phyloP scores from a whole-genome alignment of 2,329 filamentous ascomycete genomes.

The Colletotrichum sublineola region DNA sequence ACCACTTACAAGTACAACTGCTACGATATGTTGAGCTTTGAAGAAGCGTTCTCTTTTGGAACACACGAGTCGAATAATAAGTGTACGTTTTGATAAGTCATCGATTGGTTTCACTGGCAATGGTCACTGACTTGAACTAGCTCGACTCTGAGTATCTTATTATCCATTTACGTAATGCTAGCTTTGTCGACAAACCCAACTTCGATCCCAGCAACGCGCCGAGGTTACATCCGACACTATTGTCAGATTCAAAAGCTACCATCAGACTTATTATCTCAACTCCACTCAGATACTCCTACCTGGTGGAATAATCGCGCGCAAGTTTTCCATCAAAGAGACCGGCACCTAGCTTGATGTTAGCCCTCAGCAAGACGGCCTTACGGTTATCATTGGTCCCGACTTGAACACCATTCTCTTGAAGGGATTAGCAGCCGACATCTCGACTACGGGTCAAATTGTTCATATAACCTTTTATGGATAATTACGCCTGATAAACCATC shows the following conservation, averaged over 20 bases:
- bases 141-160: conserved; percentile 73
- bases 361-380: too few species aligned
- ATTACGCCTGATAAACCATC: too few species aligned
- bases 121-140: conserved; percentile 45
- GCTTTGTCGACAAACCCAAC: conserved; percentile 63
- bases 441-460: too few species aligned
- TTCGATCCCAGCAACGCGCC: conserved; percentile 51
- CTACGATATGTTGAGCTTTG: conserved; percentile 58
- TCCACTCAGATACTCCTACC: conserved; percentile 67
- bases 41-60: conserved; percentile 60
- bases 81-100: conserved; percentile 67
- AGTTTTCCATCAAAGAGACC: conserved; percentile 61
- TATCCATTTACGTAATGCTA: conserved; percentile 76
- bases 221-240: conserved; percentile 72
- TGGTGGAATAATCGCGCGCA: conserved; percentile 75
- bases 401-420: too few species aligned
- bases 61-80: conserved; percentile 61
- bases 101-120: background rate
- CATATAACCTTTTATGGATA: too few species aligned
- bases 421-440: too few species aligned
- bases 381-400: too few species aligned
- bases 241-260: conserved; percentile 68
- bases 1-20: conserved; percentile 66
- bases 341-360: too few species aligned
- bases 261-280: conserved; percentile 64